A percentile compares a stretch with the other conserved stretches of the same genome.
Evolutionary conservation across 129 eudicot genomes (phyloP).

Genomic region (Arctium lappa): DNA sequence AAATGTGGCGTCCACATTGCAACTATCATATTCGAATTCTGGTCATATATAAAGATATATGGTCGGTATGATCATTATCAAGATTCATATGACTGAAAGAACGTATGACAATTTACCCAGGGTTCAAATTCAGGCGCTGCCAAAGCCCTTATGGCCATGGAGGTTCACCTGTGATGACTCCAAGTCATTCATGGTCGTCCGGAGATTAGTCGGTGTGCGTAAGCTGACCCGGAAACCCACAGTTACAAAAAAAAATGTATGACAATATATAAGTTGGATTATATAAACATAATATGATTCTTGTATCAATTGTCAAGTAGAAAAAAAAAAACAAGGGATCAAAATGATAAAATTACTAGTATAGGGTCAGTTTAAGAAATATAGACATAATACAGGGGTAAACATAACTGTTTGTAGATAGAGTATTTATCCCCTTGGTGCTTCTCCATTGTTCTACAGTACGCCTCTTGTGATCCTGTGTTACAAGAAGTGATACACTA

Average conservation of each 20-base stretch:
- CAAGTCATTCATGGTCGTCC: no score
- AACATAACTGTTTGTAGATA: neutral
- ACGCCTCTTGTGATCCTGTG: neutral
- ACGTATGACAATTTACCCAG: neutral
- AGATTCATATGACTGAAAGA: neutral
- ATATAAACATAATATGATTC: neutral
- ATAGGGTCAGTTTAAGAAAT: neutral
- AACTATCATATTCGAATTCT: no score
- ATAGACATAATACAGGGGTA: neutral
- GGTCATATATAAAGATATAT: no score
- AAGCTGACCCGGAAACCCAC: no score
- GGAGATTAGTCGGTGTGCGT: no score
- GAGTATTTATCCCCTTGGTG: neutral
- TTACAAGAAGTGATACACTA: neutral
- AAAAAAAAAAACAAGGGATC: neutral
- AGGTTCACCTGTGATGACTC: no score
- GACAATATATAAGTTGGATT: neutral
- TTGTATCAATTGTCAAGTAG: neutral
- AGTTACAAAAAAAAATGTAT: neutral
- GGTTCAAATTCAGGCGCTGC: no score
- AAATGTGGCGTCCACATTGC: neutral
- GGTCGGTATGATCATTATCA: neutral
- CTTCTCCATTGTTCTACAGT: conserved; percentile 2
- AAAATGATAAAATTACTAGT: neutral
- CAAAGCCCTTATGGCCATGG: no score